These are phyloP conservation scores for Solanum chaucha DNA, from an alignment of 257 asterid species.

Conservation along the genomic window DNA sequence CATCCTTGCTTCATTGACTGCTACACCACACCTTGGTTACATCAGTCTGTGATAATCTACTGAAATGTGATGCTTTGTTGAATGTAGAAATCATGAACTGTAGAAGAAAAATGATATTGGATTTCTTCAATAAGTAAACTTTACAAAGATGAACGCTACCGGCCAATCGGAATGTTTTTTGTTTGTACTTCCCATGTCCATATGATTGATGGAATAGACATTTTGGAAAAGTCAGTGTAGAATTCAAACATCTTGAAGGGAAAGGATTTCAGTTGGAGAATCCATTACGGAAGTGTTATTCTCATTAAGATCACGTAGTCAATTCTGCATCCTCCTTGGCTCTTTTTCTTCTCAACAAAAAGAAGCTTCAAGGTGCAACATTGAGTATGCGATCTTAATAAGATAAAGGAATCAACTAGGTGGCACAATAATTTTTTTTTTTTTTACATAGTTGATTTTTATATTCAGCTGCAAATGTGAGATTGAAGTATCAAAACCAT, in stretches of 20 bases:
- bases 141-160: background rate
- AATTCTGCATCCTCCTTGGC: background rate
- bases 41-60: background rate
- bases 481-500: background rate
- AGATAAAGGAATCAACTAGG: background rate
- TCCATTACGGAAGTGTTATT: background rate
- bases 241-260: background rate
- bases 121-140: background rate
- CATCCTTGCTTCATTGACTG: background rate
- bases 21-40: background rate
- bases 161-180: background rate
- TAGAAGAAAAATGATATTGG: background rate
- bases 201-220: background rate
- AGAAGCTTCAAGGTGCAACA: background rate
- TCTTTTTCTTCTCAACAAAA: background rate
- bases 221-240: background rate
- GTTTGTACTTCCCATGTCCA: background rate
- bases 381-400: background rate
- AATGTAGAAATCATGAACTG: background rate
- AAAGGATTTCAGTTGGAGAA: background rate
- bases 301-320: background rate
- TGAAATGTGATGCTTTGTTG: background rate
- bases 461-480: background rate
- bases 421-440: background rate
- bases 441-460: background rate